Conservation (phyloP, 257 asterid genomes). For the Avicennia marina region DNA sequence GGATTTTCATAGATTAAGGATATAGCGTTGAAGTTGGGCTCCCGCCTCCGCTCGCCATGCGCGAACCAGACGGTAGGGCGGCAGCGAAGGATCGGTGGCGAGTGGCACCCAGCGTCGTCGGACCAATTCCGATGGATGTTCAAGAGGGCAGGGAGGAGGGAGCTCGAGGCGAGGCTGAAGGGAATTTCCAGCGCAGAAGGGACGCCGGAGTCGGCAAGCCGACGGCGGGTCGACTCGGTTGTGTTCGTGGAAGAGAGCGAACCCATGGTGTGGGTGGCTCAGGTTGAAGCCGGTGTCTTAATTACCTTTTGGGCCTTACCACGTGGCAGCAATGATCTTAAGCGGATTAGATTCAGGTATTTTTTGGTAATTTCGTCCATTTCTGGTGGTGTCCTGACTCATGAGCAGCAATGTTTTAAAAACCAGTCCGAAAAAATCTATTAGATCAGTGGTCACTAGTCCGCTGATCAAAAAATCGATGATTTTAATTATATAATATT, state of each 20-base stretch:
- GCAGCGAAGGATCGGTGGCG: conserved; percentile 37
- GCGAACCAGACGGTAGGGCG: conserved; percentile 44
- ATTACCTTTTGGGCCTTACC: conserved; percentile 90
- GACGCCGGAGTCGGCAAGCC: conserved; percentile 91
- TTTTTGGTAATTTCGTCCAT: conserved; percentile 7
- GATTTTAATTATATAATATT: no score
- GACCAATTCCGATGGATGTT: conserved; percentile 82
- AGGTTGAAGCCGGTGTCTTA: conserved; percentile 94
- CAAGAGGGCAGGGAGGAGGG: conserved; percentile 83
- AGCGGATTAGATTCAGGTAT: conserved; percentile 93
- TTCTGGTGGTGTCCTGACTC: conserved; percentile 3
- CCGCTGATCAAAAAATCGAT: no score
- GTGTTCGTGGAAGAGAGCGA: conserved; percentile 89
- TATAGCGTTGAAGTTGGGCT: conserved; percentile 92
- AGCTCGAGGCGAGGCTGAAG: conserved; percentile 80
- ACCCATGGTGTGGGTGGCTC: conserved; percentile 99
- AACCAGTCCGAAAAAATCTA: no score
- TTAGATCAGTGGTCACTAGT: no score
- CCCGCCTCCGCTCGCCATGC: conserved; percentile 78
- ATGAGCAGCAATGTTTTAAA: no score
- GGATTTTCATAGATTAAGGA: conserved; percentile 62
- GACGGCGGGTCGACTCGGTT: conserved; percentile 83
- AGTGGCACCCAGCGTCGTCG: conserved; percentile 45
- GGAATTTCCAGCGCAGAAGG: conserved; percentile 92
- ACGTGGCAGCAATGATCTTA: conserved; percentile 92